These are phyloP conservation scores for Begonia fuchsioides DNA, from an alignment of 306 rosid genomes.

Conservation along the genomic window DNA sequence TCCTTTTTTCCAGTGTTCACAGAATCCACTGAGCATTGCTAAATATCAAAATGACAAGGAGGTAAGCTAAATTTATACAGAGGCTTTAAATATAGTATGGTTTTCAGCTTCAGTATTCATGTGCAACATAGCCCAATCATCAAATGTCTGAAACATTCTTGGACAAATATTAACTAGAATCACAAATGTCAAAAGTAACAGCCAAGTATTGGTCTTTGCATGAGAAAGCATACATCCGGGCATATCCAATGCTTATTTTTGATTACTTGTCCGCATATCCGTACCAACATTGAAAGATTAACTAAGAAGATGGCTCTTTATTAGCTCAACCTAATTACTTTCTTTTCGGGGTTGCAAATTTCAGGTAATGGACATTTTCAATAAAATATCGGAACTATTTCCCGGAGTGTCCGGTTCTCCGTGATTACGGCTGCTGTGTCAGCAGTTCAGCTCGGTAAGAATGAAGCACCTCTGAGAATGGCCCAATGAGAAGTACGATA, in stretches of 20 bases:
- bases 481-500: too few species aligned
- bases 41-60: constrained; percentile 98
- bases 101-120: too few species aligned
- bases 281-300: too few species aligned
- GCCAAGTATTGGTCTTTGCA: too few species aligned
- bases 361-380: constrained; percentile 92
- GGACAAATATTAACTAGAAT: too few species aligned
- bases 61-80: constrained; percentile 25
- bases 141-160: too few species aligned
- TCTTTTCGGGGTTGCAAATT: not conserved
- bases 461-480: too few species aligned
- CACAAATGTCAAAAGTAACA: too few species aligned
- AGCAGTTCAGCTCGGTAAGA: not conserved
- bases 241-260: too few species aligned
- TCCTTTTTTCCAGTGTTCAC: constrained; percentile 75
- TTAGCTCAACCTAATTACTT: not conserved
- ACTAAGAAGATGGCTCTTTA: not conserved
- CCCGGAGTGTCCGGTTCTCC: constrained; percentile 75
- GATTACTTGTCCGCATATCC: too few species aligned
- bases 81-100: not conserved
- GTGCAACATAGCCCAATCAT: too few species aligned
- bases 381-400: constrained; percentile 86
- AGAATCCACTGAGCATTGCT: constrained; percentile 69
- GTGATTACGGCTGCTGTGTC: constrained; percentile 18
- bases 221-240: too few species aligned